phyloP scores from a whole-genome alignment of 2,329 filamentous ascomycete genomes.

The Metarhizium humberi region DNA sequence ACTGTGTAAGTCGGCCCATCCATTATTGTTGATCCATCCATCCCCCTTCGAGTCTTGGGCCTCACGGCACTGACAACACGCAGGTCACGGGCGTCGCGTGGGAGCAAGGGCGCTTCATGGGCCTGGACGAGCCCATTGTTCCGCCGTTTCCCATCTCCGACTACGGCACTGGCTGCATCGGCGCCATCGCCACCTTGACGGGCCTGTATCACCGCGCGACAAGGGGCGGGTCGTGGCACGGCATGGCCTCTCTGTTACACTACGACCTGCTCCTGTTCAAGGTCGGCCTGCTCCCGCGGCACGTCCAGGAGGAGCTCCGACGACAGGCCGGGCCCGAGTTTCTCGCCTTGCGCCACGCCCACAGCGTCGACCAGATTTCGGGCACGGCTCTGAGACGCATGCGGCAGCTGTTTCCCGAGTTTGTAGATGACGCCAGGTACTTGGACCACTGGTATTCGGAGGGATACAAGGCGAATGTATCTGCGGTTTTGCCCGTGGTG shows the following conservation, averaged over 20 bases:
- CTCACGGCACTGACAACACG: neutral
- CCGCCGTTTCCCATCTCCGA: conserved; percentile 56
- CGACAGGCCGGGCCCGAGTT: conserved; percentile 41
- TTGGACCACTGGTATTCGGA: conserved; percentile 39
- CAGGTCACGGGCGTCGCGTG: conserved; percentile 48
- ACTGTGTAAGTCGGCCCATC: conserved; percentile 33
- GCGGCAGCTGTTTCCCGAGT: conserved; percentile 40
- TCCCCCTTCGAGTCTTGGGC: neutral
- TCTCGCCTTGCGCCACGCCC: conserved; percentile 46
- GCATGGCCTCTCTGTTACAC: conserved; percentile 54
- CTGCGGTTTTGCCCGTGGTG: conserved; percentile 34
- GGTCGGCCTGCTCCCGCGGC: conserved; percentile 44
- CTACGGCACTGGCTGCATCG: conserved; percentile 66
- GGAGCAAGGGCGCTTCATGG: conserved; percentile 55
- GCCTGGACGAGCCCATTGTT: conserved; percentile 52
- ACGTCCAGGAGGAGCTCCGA: conserved; percentile 43
- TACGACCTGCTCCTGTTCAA: conserved; percentile 59
- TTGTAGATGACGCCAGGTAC: conserved; percentile 39
- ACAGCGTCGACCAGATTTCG: conserved; percentile 58
- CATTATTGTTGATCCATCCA: conserved; percentile 2
- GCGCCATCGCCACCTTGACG: conserved; percentile 55
- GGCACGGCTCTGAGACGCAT: conserved; percentile 47
- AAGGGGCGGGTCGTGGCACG: conserved; percentile 56
- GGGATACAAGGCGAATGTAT: conserved; percentile 29
- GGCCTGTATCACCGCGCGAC: conserved; percentile 55